A percentile compares a stretch with the other conserved stretches of the same genome.
Conservation (phyloP, 768 basidiomycete genomes). For the Kwoniella mangroviensis region DNA sequence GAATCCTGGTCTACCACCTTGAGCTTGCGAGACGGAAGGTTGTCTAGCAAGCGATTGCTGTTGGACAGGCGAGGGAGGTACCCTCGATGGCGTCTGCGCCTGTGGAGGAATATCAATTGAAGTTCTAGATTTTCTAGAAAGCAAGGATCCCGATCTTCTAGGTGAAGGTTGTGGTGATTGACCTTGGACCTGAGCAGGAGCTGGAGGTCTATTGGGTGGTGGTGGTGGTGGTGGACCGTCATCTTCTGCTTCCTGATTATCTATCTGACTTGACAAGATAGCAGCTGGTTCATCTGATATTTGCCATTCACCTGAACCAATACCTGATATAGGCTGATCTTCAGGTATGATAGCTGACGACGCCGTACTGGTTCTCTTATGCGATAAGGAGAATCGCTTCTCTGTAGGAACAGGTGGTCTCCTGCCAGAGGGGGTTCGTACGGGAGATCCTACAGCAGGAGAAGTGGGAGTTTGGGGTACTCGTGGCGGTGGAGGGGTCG, state of each 20-base stretch:
- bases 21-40: slow-evolving; percentile 28
- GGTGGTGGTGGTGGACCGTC: slow-evolving; percentile 61
- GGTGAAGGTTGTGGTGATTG: slow-evolving; percentile 35
- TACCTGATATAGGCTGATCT: not conserved
- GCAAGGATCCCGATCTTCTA: slow-evolving; percentile 30
- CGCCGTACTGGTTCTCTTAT: slow-evolving; percentile 11
- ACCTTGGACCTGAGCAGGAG: slow-evolving; percentile 49
- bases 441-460: slow-evolving; percentile 19
- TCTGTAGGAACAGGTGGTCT: slow-evolving; percentile 36
- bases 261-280: slow-evolving; percentile 15
- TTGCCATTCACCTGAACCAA: slow-evolving; percentile 1
- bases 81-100: not conserved
- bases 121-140: slow-evolving; percentile 43
- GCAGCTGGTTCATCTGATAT: slow-evolving; percentile 40
- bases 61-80: slow-evolving; percentile 15
- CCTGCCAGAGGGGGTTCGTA: slow-evolving; percentile 30
- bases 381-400: slow-evolving; percentile 26
- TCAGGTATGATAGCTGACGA: slow-evolving; percentile 16
- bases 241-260: slow-evolving; percentile 16
- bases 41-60: slow-evolving; percentile 31
- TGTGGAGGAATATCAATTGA: slow-evolving; percentile 26
- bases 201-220: slow-evolving; percentile 62
- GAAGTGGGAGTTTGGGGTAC: slow-evolving; percentile 16
- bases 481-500: not conserved
- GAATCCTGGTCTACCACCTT: slow-evolving; percentile 50